phyloP scores from a whole-genome alignment of 768 basidiomycete species.

The Termitomyces sp. region DNA sequence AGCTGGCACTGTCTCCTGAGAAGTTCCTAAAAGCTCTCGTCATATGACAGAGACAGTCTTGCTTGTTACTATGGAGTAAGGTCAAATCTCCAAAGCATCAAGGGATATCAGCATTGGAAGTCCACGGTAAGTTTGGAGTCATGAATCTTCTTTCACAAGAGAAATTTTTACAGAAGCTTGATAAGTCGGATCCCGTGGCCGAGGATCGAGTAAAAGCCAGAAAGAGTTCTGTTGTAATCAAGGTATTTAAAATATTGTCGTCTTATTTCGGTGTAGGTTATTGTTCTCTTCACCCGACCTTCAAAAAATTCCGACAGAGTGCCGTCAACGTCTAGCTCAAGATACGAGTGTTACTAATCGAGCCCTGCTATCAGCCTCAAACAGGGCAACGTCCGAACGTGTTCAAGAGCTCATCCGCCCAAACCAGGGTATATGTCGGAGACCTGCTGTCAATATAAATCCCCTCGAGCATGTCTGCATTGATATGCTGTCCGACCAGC shows the following conservation, averaged over 20 bases:
- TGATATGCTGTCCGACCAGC: constrained; percentile 12
- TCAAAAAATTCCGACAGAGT: not conserved
- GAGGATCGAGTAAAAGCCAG: not conserved
- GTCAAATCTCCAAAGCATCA: constrained; percentile 4
- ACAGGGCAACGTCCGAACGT: too few species aligned
- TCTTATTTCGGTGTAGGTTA: too few species aligned
- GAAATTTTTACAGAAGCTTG: not conserved
- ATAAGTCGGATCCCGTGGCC: constrained; percentile 4
- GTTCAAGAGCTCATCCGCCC: not conserved
- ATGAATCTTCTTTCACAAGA: not conserved
- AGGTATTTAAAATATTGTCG: not conserved
- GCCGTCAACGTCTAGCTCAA: not conserved
- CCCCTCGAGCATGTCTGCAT: not conserved
- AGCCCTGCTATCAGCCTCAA: too few species aligned
- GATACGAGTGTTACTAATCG: too few species aligned
- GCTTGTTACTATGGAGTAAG: too few species aligned
- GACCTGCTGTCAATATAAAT: constrained; percentile 1
- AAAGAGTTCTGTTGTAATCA: constrained; percentile 6
- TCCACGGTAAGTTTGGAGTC: not conserved
- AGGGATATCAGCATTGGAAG: not conserved
- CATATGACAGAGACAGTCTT: too few species aligned
- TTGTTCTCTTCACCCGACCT: too few species aligned
- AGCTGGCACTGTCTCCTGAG: too few species aligned
- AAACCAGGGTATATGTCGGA: constrained; percentile 3
- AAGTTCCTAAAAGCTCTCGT: too few species aligned